Percentiles rank a stretch among this genome's conserved stretches.
Evolutionary conservation across 495 filamentous ascomycete species (phyloP).

Genomic region (Xylaria sp.): DNA sequence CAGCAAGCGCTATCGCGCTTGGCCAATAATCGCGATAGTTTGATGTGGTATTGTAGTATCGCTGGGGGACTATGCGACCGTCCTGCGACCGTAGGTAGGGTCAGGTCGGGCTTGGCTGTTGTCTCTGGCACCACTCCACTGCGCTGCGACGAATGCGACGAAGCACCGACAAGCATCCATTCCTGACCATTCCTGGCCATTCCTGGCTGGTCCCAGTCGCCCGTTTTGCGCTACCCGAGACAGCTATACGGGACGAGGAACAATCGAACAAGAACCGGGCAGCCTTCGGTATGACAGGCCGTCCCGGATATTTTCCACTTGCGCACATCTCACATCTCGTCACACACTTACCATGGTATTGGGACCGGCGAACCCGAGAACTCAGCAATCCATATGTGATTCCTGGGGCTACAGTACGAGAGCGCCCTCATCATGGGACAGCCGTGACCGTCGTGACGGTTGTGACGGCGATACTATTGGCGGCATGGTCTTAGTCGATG

Average conservation of each 20-base stretch:
- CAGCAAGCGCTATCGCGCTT: constrained; percentile 24
- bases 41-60: constrained; percentile 13
- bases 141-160: neutral
- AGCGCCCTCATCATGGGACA: neutral
- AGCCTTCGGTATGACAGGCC: constrained; percentile 15
- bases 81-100: constrained; percentile 17
- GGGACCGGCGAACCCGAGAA: constrained; percentile 27
- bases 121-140: neutral
- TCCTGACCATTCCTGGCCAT: too few relatives aligned
- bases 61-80: constrained; percentile 21
- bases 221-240: constrained; percentile 19
- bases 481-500: neutral
- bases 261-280: constrained; percentile 1
- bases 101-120: constrained; percentile 10
- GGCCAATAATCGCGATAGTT: constrained; percentile 28
- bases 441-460: too few relatives aligned
- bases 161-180: constrained; percentile 3
- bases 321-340: neutral
- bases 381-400: neutral
- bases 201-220: constrained; percentile 14
- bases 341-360: constrained; percentile 25
- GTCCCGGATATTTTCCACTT: constrained; percentile 14
- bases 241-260: constrained; percentile 12
- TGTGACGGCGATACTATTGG: neutral
- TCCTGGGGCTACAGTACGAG: constrained; percentile 17